Evolutionary conservation across 129 eudicot species (phyloP).

Genomic region (Lonicera japonica): DNA sequence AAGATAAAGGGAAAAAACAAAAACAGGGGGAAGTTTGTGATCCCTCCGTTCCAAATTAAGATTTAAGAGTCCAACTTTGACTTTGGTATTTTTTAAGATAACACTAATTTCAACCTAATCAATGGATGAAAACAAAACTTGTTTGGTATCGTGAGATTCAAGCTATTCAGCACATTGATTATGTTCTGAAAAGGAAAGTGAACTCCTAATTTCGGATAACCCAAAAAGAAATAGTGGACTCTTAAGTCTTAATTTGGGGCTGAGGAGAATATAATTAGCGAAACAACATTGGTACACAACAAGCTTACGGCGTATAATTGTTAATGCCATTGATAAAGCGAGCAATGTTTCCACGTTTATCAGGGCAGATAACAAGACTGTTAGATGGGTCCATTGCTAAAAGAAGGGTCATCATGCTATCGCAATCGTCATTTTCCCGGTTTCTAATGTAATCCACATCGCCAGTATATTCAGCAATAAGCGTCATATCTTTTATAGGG

Average conservation of each 20-base stretch:
- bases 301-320: conserved; percentile 63
- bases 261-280: background rate
- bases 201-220: too few species aligned
- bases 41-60: too few species aligned
- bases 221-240: too few species aligned
- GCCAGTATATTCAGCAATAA: conserved; percentile 68
- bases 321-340: conserved; percentile 76
- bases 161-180: too few species aligned
- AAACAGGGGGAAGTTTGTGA: background rate
- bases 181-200: too few species aligned
- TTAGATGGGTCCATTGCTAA: conserved; percentile 40
- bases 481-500: conserved; percentile 61
- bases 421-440: conserved; percentile 68
- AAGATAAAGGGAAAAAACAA: background rate
- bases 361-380: conserved; percentile 74
- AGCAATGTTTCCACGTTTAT: conserved; percentile 71
- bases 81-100: too few species aligned
- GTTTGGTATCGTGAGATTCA: too few species aligned
- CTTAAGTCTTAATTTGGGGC: too few species aligned
- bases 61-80: too few species aligned
- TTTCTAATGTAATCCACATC: conserved; percentile 87
- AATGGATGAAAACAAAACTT: too few species aligned
- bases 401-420: conserved; percentile 81
- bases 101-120: too few species aligned
- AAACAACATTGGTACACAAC: background rate